Percentiles rank a stretch among this genome's conserved stretches.
Conservation (phyloP, 1,284 basidiomycete species). For the Ustilago lituana region DNA sequence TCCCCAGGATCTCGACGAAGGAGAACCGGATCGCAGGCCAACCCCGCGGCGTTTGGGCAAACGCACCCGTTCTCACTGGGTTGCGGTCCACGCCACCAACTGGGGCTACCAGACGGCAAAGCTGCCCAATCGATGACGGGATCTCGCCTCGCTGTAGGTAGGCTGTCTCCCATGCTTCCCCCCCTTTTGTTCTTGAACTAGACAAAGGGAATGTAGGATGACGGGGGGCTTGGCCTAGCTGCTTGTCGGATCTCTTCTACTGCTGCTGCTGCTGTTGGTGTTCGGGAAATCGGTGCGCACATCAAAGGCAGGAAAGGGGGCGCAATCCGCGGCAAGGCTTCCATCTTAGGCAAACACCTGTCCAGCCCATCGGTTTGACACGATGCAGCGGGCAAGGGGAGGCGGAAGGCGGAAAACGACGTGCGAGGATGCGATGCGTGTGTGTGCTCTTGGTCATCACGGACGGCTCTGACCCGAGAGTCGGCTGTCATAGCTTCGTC, state of each 20-base stretch:
- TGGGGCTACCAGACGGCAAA: constrained; percentile 31
- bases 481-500: constrained; percentile 23
- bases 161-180: constrained; percentile 41
- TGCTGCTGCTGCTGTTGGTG: constrained; percentile 19
- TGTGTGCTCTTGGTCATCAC: constrained; percentile 35
- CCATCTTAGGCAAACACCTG: constrained; percentile 1
- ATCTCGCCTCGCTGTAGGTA: constrained; percentile 51
- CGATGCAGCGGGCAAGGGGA: constrained; percentile 15
- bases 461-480: constrained; percentile 22
- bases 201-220: constrained; percentile 17
- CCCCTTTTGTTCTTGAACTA: constrained; percentile 21
- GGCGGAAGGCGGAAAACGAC: constrained; percentile 8
- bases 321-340: constrained; percentile 30
- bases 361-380: constrained; percentile 31
- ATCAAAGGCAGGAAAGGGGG: not conserved
- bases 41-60: constrained; percentile 22
- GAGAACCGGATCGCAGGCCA: constrained; percentile 52
- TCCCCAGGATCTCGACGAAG: constrained; percentile 49
- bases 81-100: constrained; percentile 47
- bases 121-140: constrained; percentile 43
- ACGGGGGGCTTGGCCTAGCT: constrained; percentile 33
- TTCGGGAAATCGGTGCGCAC: not conserved
- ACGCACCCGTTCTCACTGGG: constrained; percentile 41
- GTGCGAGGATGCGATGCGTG: constrained; percentile 26
- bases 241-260: constrained; percentile 26